A percentile compares a stretch with the other conserved stretches of the same genome.
These are phyloP conservation scores for Apiospora saccharicola DNA, from an alignment of 2,329 filamentous ascomycete species.

Conservation along the genomic window DNA sequence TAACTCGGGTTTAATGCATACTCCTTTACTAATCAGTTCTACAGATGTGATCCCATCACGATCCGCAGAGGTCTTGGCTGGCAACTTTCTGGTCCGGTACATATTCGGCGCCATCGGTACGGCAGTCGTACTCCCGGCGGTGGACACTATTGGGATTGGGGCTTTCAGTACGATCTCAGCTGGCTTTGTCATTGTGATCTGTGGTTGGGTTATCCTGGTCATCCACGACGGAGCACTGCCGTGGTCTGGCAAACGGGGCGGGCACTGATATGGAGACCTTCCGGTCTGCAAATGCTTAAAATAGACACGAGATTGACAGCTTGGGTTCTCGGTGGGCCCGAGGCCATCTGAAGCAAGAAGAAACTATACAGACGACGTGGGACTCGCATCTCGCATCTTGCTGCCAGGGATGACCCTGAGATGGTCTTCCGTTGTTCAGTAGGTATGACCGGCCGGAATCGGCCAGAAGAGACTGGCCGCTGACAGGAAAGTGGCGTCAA, in stretches of 20 bases:
- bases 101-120: constrained; percentile 36
- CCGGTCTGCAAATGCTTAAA: neutral
- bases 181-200: neutral
- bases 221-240: constrained; percentile 17
- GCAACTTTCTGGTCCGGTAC: constrained; percentile 45
- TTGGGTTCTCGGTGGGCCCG: neutral
- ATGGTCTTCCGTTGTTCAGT: neutral
- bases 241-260: neutral
- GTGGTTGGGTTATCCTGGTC: constrained; percentile 15
- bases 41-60: constrained; percentile 24
- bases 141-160: constrained; percentile 40
- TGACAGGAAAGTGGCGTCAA: constrained; percentile 6
- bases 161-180: constrained; percentile 26
- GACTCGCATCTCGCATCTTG: neutral
- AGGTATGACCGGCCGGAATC: neutral
- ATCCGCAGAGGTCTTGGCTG: constrained; percentile 37
- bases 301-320: neutral
- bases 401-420: neutral
- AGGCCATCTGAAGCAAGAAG: neutral
- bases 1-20: neutral
- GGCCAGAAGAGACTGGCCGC: neutral
- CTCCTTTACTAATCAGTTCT: neutral
- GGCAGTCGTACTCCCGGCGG: constrained; percentile 38
- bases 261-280: neutral
- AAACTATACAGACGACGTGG: neutral